These are phyloP conservation scores for Aquilaria malaccensis DNA, from an alignment of 345 rosid species.

Conservation along the genomic window DNA sequence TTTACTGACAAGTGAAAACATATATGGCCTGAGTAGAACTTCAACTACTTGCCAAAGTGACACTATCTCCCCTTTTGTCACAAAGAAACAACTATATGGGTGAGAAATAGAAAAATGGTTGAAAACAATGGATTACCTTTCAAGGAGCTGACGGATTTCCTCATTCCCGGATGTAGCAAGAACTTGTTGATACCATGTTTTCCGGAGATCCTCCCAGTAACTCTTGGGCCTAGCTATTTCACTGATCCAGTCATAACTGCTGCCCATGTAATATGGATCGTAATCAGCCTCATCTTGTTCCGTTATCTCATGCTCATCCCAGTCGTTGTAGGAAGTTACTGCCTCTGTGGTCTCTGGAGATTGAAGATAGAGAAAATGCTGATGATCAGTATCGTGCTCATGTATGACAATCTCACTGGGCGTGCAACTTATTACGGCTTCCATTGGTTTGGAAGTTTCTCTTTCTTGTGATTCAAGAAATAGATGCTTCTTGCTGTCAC, in stretches of 20 bases:
- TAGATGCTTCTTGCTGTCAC: slow-evolving; percentile 1
- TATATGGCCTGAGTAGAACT: too few relatives aligned
- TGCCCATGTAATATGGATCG: slow-evolving; percentile 17
- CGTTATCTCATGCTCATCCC: slow-evolving; percentile 33
- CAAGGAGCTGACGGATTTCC: slow-evolving; percentile 64
- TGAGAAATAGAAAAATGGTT: too few relatives aligned
- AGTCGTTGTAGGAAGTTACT: slow-evolving; percentile 16
- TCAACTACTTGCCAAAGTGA: too few relatives aligned
- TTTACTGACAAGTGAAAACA: not conserved
- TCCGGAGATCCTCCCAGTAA: slow-evolving; percentile 75
- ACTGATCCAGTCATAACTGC: slow-evolving; percentile 51
- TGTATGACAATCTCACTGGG: slow-evolving; percentile 19
- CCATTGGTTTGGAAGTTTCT: slow-evolving; percentile 15
- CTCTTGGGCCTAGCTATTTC: slow-evolving; percentile 83
- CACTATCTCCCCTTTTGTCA: too few relatives aligned
- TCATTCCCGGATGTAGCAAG: slow-evolving; percentile 41
- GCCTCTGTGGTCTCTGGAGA: slow-evolving; percentile 20
- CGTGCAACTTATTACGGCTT: slow-evolving; percentile 20
- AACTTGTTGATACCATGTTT: slow-evolving; percentile 66
- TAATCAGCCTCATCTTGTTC: slow-evolving; percentile 28
- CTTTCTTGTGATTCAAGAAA: slow-evolving; percentile 8
- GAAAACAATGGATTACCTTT: slow-evolving; percentile 37
- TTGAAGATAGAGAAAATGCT: slow-evolving; percentile 7
- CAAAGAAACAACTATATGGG: too few relatives aligned
- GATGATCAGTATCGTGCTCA: slow-evolving; percentile 12